Evolutionary conservation across 1,284 basidiomycete species (phyloP), one percentile per base, ranked within the genome.

Genomic region (Jaminaea rosea): DNA sequence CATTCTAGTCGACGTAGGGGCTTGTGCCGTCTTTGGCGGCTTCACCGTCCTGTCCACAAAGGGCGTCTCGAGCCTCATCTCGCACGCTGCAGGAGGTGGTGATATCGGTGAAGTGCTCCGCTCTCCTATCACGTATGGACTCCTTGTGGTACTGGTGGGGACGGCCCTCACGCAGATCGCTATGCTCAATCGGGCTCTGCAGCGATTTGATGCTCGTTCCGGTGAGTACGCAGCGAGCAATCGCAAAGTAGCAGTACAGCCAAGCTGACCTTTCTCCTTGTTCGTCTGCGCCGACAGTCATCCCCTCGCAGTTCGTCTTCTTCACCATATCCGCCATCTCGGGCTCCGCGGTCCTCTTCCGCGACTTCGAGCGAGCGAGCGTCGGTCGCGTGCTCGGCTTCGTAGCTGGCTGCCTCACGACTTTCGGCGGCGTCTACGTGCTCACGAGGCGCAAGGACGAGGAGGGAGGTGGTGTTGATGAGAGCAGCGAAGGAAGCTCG

Each of bases 21-120:
- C 91, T 9, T 92, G 89, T 73, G 88, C 87, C 2, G 75, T 92
- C 13, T 90, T 89, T 69, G 88, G 88, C 84, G 92, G 89, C 4
- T 96, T 92, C 73, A 96, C 92, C 1, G 92, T 96, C 0, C 78
- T 98, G 2, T 84, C 88, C 0, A 97, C 93, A 1, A 97, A 98
- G 71, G 92, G 87, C 1, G 76, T 94, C 32, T 92, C 89, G 11
- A 88, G 86, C 1, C 78, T 98, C 27, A 59, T 73, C 27, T 63
- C 66, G 1, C 11, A 23, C 24, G 39, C 19, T 11, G 19, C 19
- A 13, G 17, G 19, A 5, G 56, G 57, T 5, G 62, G 62, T 0
- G 51, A 55, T 41, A 50, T 55, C 8, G 54, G 63, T 6, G 58
- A 55, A 7, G 52, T 65, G 26, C 50, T 73, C 52, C 53, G 53